A percentile compares a stretch with the other conserved stretches of the same genome.
These are phyloP conservation scores for Ceratorhiza oryzae-sativae DNA, from an alignment of 1,284 basidiomycete genomes.

Conservation along the genomic window DNA sequence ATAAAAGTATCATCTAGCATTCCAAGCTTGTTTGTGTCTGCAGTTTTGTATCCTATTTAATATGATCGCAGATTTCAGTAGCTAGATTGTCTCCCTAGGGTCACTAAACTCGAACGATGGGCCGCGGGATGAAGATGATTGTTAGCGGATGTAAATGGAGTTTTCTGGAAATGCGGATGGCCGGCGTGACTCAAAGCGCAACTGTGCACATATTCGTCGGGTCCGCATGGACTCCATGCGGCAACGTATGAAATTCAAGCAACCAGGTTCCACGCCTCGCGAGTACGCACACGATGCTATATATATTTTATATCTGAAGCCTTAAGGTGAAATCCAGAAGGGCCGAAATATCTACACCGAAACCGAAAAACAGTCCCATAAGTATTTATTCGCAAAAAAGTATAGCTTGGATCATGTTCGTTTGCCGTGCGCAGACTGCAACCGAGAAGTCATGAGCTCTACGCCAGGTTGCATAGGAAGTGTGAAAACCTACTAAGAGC, in stretches of 20 bases:
- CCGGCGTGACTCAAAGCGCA: too few species aligned
- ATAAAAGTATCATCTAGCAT: slow-evolving; percentile 9
- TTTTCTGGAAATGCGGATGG: too few species aligned
- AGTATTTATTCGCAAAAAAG: neutral
- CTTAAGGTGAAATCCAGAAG: neutral
- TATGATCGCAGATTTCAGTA: neutral
- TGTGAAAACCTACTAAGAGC: slow-evolving; percentile 41
- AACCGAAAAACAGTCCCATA: neutral
- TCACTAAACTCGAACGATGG: too few species aligned
- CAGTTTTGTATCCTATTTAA: slow-evolving; percentile 16
- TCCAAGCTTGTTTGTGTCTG: neutral
- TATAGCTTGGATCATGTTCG: neutral
- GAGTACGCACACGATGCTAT: neutral
- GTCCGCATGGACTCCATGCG: too few species aligned
- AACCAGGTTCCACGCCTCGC: too few species aligned
- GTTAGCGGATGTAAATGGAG: too few species aligned
- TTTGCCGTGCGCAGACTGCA: slow-evolving; percentile 36
- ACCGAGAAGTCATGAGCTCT: neutral
- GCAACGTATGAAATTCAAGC: too few species aligned
- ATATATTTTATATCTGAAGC: slow-evolving; percentile 3
- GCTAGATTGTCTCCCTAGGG: neutral
- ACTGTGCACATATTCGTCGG: too few species aligned
- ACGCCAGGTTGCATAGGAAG: neutral
- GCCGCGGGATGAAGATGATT: too few species aligned
- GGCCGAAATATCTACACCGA: slow-evolving; percentile 10